Percentiles rank a stretch among this genome's conserved stretches.
Conservation (phyloP, 2,329 filamentous ascomycete genomes). For the Colletotrichum orbiculare region DNA sequence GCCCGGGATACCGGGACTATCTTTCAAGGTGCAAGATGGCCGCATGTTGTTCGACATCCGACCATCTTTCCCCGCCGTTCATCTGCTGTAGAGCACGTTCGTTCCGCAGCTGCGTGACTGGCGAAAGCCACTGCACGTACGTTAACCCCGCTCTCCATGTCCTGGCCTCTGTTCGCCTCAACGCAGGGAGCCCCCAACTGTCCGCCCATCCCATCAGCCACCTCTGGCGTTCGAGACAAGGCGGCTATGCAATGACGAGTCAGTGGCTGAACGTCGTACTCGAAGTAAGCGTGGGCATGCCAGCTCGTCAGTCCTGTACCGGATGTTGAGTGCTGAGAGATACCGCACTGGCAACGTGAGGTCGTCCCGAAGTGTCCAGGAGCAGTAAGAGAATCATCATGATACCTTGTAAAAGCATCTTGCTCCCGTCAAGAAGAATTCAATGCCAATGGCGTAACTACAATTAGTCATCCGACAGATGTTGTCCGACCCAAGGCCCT, state of each 20-base stretch:
- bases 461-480: neutral
- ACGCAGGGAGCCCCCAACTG: slow-evolving; percentile 3
- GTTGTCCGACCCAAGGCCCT: neutral
- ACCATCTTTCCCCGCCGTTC: slow-evolving; percentile 29
- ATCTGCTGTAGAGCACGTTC: slow-evolving; percentile 12
- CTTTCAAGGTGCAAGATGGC: slow-evolving; percentile 16
- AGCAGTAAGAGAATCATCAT: too few species aligned
- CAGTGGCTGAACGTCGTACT: slow-evolving; percentile 5
- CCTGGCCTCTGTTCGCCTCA: slow-evolving; percentile 1
- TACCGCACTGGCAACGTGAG: too few species aligned
- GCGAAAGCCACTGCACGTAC: slow-evolving; percentile 17
- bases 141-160: slow-evolving; percentile 20
- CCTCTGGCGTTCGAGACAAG: slow-evolving; percentile 24
- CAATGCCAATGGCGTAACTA: too few species aligned
- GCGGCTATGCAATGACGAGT: slow-evolving; percentile 25
- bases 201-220: slow-evolving; percentile 13
- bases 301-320: too few species aligned
- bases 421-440: too few species aligned
- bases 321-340: too few species aligned
- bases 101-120: slow-evolving; percentile 29
- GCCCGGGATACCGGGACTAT: slow-evolving; percentile 3
- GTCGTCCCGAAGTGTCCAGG: too few species aligned
- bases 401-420: too few species aligned
- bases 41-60: slow-evolving; percentile 3
- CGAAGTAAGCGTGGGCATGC: too few species aligned